Evolutionary conservation across 768 basidiomycete genomes (phyloP).

Genomic region (Lactarius akahatsu): DNA sequence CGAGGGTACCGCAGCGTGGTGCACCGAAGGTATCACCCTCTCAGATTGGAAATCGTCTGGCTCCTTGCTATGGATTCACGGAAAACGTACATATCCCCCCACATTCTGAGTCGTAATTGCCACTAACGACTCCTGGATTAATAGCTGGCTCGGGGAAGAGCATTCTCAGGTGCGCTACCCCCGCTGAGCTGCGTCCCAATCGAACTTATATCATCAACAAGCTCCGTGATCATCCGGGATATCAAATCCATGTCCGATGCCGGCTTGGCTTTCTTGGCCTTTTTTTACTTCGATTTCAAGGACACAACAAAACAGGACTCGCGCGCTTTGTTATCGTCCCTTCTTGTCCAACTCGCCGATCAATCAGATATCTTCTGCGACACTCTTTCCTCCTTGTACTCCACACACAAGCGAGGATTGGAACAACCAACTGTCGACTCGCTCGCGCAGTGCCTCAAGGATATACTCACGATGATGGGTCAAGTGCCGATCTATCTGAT

Average conservation of each 20-base stretch:
- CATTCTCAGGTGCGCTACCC: neutral
- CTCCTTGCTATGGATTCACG: neutral
- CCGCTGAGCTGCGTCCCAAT: neutral
- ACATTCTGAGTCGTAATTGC: neutral
- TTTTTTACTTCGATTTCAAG: slow-evolving; percentile 1
- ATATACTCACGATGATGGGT: neutral
- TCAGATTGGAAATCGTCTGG: neutral
- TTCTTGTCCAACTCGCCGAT: neutral
- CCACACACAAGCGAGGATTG: neutral
- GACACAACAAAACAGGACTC: neutral
- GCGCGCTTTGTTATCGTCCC: neutral
- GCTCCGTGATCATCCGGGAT: neutral
- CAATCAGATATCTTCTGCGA: neutral
- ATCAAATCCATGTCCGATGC: neutral
- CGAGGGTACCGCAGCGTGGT: neutral
- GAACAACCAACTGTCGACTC: neutral
- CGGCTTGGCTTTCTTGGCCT: neutral
- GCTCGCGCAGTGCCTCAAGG: neutral
- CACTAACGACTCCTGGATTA: neutral
- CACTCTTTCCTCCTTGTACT: neutral
- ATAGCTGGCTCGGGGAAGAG: neutral
- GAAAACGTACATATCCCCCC: neutral
- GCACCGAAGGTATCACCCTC: neutral
- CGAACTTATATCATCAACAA: neutral
- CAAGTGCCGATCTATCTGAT: neutral